A percentile compares a stretch with the other conserved stretches of the same genome.
phyloP scores from a whole-genome alignment of 768 basidiomycete species.

The Suillus plorans region DNA sequence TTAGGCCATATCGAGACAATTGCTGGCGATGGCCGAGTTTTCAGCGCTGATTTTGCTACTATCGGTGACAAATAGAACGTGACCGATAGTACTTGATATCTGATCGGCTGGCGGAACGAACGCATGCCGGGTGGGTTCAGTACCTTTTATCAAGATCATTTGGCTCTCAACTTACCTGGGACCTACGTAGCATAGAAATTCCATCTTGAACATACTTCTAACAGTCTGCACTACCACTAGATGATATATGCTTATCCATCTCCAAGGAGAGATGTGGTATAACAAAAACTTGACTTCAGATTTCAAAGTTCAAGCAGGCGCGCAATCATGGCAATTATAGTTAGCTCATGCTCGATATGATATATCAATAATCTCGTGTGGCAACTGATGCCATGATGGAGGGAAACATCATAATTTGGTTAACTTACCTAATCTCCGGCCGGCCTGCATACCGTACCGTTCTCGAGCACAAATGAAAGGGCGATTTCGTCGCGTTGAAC shows the following conservation, averaged over 20 bases:
- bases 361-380: not conserved
- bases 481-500: not conserved
- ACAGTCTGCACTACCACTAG: not conserved
- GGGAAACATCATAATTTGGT: not conserved
- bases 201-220: not conserved
- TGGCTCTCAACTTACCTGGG: not conserved
- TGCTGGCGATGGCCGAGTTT: constrained; percentile 2
- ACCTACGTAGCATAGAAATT: not conserved
- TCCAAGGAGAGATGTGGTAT: not conserved
- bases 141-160: not conserved
- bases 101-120: not conserved
- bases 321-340: not conserved
- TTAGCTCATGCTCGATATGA: not conserved
- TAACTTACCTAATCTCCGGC: not conserved
- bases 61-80: not conserved
- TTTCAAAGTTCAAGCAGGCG: not conserved
- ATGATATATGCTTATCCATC: not conserved
- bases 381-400: not conserved
- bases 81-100: too few species aligned
- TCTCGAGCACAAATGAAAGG: not conserved
- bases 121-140: not conserved
- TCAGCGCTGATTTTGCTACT: constrained; percentile 16
- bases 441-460: not conserved
- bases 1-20: constrained; percentile 33
- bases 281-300: not conserved